A percentile compares a stretch with the other conserved stretches of the same genome.
Evolutionary conservation across 208 protist species (phyloP).

Genomic region (Trypanosoma platydactyli): DNA sequence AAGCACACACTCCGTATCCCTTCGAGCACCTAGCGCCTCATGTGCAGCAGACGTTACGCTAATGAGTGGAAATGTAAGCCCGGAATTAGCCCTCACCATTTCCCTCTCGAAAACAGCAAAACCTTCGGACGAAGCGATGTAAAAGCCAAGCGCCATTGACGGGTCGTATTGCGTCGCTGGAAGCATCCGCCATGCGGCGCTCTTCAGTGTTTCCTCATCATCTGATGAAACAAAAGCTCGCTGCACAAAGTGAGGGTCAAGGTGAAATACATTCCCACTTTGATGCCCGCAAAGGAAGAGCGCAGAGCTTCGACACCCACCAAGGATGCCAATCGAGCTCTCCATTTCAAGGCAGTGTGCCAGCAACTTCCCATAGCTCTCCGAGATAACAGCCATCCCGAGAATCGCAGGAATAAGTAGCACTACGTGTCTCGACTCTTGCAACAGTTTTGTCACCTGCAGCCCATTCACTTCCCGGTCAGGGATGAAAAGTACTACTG

Average conservation of each 20-base stretch:
- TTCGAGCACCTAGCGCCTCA: not conserved
- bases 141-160: slow-evolving; percentile 70
- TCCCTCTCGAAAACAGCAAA: slow-evolving; percentile 45
- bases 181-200: slow-evolving; percentile 1
- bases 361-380: slow-evolving; percentile 45
- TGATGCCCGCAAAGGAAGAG: slow-evolving; percentile 72
- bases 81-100: slow-evolving; percentile 33
- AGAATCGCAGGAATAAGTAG: slow-evolving; percentile 66
- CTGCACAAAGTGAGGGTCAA: slow-evolving; percentile 81
- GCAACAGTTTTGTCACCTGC: slow-evolving; percentile 28
- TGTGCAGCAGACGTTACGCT: not conserved
- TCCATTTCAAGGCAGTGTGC: slow-evolving; percentile 47
- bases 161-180: slow-evolving; percentile 27
- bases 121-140: slow-evolving; percentile 39
- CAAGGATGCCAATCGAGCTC: slow-evolving; percentile 57
- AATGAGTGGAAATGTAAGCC: slow-evolving; percentile 58
- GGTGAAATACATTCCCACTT: slow-evolving; percentile 44
- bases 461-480: slow-evolving; percentile 34
- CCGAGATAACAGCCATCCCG: slow-evolving; percentile 44
- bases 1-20: not conserved
- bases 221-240: slow-evolving; percentile 46
- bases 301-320: slow-evolving; percentile 42
- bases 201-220: slow-evolving; percentile 20
- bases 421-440: slow-evolving; percentile 32
- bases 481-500: slow-evolving; percentile 33